phyloP scores from a whole-genome alignment of 2,329 filamentous ascomycete genomes.

The Pseudocercospora macadamiae region DNA sequence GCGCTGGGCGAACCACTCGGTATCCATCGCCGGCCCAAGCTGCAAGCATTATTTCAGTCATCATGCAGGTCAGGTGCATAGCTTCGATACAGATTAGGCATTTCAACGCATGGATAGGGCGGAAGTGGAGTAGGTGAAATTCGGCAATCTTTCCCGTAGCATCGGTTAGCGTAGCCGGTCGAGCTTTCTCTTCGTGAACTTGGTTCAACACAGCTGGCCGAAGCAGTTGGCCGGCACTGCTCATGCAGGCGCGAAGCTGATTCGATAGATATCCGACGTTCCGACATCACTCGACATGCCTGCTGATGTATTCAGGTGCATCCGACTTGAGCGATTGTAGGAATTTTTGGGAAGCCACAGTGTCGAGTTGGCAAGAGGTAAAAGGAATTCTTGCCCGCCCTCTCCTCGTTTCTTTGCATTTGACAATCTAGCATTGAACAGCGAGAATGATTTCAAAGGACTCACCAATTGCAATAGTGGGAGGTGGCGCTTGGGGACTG shows the following conservation, averaged over 20 bases:
- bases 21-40: background rate
- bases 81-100: constrained; percentile 1
- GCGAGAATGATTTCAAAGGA: background rate
- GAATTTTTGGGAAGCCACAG: too few relatives aligned
- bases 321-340: background rate
- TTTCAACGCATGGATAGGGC: background rate
- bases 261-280: background rate
- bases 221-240: background rate
- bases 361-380: too few relatives aligned
- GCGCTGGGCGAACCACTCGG: background rate
- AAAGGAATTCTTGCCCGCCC: too few relatives aligned
- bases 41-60: background rate
- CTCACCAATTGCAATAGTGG: constrained; percentile 30
- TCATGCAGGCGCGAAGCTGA: background rate
- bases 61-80: background rate
- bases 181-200: background rate
- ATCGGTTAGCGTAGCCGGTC: background rate
- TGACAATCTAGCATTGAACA: background rate
- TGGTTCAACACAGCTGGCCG: background rate
- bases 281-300: constrained; percentile 1
- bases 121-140: background rate
- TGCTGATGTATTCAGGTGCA: background rate
- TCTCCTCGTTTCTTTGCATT: too few relatives aligned
- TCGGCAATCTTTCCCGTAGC: background rate
- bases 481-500: constrained; percentile 56